Conservation (phyloP, 331 rosid species). For the Malus hybrid region DNA sequence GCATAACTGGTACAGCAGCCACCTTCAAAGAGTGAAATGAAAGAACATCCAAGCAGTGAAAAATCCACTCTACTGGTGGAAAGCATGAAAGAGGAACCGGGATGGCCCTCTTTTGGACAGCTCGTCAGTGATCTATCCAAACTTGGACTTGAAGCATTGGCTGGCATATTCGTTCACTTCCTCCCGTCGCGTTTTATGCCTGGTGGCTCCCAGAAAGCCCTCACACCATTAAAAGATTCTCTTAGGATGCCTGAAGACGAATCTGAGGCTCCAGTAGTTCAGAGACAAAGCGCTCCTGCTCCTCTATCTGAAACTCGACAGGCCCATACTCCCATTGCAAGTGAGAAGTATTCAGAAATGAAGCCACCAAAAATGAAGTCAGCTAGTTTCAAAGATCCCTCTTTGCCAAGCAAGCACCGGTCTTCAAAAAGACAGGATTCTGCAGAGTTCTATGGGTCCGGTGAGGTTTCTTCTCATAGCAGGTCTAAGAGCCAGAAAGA, state of each 20-base stretch:
- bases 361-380: constrained; percentile 76
- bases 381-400: constrained; percentile 71
- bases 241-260: constrained; percentile 80
- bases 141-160: constrained; percentile 51
- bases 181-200: constrained; percentile 50
- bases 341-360: constrained; percentile 55
- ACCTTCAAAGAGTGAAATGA: constrained; percentile 28
- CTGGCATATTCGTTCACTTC: constrained; percentile 35
- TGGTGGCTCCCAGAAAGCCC: constrained; percentile 30
- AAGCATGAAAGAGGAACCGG: constrained; percentile 69
- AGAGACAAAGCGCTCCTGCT: constrained; percentile 37
- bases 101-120: constrained; percentile 95
- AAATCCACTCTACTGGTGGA: constrained; percentile 35
- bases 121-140: constrained; percentile 67
- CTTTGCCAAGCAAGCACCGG: constrained; percentile 66
- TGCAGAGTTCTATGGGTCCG: constrained; percentile 68
- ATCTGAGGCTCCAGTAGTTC: constrained; percentile 30
- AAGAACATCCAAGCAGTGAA: constrained; percentile 40
- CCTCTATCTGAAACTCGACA: constrained; percentile 49
- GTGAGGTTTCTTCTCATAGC: constrained; percentile 52
- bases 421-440: constrained; percentile 63
- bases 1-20: constrained; percentile 28
- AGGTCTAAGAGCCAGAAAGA: constrained; percentile 84
- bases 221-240: constrained; percentile 65
- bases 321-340: constrained; percentile 40